phyloP scores from a whole-genome alignment of 345 rosid species.

The Abelmoschus esculentus region DNA sequence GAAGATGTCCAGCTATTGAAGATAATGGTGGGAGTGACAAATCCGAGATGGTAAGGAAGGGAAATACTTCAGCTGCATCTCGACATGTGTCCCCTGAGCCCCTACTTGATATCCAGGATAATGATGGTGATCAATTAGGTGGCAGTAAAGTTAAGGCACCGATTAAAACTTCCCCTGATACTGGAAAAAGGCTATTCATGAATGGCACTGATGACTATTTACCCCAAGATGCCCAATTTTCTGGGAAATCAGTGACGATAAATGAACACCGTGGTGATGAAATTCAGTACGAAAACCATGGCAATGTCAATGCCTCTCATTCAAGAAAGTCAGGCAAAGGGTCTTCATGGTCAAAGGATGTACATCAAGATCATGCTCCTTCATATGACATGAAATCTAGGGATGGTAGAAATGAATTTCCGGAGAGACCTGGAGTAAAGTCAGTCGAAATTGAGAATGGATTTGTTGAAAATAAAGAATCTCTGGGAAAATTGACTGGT shows the following conservation, averaged over 20 bases:
- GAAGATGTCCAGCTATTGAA: slow-evolving; percentile 48
- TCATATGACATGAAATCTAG: slow-evolving; percentile 31
- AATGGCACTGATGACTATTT: slow-evolving; percentile 35
- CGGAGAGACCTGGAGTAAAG: slow-evolving; percentile 18
- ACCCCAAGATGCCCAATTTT: slow-evolving; percentile 26
- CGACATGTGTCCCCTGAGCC: slow-evolving; percentile 38
- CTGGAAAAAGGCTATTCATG: slow-evolving; percentile 20
- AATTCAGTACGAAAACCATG: slow-evolving; percentile 37
- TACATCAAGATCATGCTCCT: slow-evolving; percentile 28
- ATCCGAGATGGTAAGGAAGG: slow-evolving; percentile 42
- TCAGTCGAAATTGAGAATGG: slow-evolving; percentile 36
- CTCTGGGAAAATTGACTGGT: slow-evolving; percentile 24
- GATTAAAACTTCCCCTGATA: slow-evolving; percentile 36
- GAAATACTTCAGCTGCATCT: slow-evolving; percentile 22
- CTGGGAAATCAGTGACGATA: slow-evolving; percentile 20
- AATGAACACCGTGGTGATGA: slow-evolving; percentile 33
- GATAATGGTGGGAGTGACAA: slow-evolving; percentile 60
- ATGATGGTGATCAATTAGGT: slow-evolving; percentile 26
- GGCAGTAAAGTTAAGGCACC: slow-evolving; percentile 39
- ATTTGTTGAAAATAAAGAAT: slow-evolving; percentile 39
- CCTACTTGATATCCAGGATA: slow-evolving; percentile 39
- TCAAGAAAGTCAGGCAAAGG: slow-evolving; percentile 57
- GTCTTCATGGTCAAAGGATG: slow-evolving; percentile 59
- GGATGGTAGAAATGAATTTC: slow-evolving; percentile 13
- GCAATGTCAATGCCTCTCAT: slow-evolving; percentile 36